Percentiles rank a stretch among this genome's conserved stretches.
phyloP scores from a whole-genome alignment of 2,329 filamentous ascomycete genomes.

The Xylaria sp. region DNA sequence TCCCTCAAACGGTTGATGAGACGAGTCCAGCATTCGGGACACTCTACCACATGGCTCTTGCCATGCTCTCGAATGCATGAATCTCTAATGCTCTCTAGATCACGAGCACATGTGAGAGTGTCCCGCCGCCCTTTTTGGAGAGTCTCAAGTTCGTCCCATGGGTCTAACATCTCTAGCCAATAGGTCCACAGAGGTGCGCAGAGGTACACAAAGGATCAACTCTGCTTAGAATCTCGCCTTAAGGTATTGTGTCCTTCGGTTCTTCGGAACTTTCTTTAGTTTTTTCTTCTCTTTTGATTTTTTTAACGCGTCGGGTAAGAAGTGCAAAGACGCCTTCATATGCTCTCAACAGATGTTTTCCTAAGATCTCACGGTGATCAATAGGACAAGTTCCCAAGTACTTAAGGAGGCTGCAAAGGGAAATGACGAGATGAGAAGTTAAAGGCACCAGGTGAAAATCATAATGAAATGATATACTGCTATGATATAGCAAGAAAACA shows the following conservation, averaged over 20 bases:
- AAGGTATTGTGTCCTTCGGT: neutral
- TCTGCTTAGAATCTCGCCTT: neutral
- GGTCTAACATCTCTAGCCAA: constrained; percentile 45
- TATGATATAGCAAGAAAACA: neutral
- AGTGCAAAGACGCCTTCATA: neutral
- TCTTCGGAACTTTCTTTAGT: neutral
- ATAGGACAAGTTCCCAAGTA: neutral
- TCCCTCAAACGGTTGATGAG: constrained; percentile 58
- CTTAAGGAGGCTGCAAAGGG: neutral
- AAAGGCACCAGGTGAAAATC: no score
- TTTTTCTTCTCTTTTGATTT: neutral
- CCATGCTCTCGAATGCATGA: constrained; percentile 57
- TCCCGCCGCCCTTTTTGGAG: constrained; percentile 47
- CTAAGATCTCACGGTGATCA: neutral
- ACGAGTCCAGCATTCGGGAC: constrained; percentile 59
- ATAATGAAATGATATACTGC: neutral
- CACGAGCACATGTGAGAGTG: constrained; percentile 50
- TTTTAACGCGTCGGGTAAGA: neutral
- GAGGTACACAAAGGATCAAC: neutral
- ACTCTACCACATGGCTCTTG: constrained; percentile 57
- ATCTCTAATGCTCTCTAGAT: constrained; percentile 55
- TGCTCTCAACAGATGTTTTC: neutral
- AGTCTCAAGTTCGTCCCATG: constrained; percentile 49
- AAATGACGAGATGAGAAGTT: neutral
- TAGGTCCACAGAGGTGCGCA: neutral